Evolutionary conservation across 768 basidiomycete species (phyloP).

Genomic region (Tricholomella constricta): DNA sequence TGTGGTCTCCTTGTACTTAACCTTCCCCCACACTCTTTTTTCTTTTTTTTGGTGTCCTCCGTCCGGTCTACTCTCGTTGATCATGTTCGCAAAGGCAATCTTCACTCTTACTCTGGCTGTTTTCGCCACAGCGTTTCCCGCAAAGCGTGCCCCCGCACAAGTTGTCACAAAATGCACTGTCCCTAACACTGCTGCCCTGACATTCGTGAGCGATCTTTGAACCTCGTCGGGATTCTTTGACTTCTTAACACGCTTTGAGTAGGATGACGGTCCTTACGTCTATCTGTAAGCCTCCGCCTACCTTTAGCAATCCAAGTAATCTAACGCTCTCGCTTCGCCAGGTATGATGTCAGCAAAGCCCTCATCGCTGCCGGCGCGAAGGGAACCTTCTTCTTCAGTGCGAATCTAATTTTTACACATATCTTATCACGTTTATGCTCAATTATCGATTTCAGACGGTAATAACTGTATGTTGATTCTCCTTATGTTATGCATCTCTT

Average conservation of each 20-base stretch:
- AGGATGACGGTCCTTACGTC: constrained; percentile 23
- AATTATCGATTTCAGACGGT: constrained; percentile 26
- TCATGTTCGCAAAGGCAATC: neutral
- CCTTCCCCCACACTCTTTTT: constrained; percentile 2
- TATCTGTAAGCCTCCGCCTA: constrained; percentile 12
- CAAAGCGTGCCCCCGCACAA: constrained; percentile 16
- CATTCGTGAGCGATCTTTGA: constrained; percentile 28
- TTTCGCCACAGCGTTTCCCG: constrained; percentile 12
- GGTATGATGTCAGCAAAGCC: constrained; percentile 26
- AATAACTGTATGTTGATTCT: constrained; percentile 34
- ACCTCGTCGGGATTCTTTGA: neutral
- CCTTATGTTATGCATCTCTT: neutral
- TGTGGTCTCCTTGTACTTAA: neutral
- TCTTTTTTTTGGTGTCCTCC: neutral
- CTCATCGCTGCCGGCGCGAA: constrained; percentile 34
- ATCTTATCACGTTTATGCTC: neutral
- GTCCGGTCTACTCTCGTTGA: neutral
- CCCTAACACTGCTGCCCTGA: constrained; percentile 35
- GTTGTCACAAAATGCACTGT: constrained; percentile 35
- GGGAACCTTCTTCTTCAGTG: constrained; percentile 38
- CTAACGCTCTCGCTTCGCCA: neutral
- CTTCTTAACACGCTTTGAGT: neutral
- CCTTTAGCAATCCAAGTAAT: neutral
- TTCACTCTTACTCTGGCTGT: constrained; percentile 13
- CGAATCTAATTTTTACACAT: neutral